Conservation (phyloP, 345 rosid genomes). For the Brassica nigra region DNA sequence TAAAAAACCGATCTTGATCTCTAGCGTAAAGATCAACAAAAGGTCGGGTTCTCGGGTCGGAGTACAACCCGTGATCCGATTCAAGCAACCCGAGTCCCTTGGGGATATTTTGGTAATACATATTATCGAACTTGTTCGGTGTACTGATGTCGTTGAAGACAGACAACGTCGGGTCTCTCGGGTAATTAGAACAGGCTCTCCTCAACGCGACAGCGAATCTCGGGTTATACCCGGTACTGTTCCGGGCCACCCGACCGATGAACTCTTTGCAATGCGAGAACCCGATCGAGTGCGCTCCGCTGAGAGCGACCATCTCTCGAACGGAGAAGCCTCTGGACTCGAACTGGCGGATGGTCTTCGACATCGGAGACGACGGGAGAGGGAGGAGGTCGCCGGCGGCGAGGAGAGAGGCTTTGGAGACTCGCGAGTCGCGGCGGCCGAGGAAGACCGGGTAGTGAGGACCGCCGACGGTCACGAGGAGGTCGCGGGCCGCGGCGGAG, state of each 20-base stretch:
- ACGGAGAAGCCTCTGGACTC: constrained; percentile 56
- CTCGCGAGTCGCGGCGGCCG: constrained; percentile 69
- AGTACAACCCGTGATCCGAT: constrained; percentile 70
- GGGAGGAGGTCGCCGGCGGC: constrained; percentile 55
- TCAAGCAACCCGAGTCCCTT: constrained; percentile 76
- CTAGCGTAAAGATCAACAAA: constrained; percentile 73
- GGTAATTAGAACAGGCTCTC: constrained; percentile 63
- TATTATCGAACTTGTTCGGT: constrained; percentile 85
- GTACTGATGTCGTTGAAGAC: constrained; percentile 79
- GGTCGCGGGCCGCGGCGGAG: constrained; percentile 79
- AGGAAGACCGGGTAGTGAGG: constrained; percentile 67
- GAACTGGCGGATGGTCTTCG: constrained; percentile 55
- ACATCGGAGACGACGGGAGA: constrained; percentile 57
- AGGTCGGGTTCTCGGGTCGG: constrained; percentile 59
- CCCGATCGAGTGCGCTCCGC: constrained; percentile 92
- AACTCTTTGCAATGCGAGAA: constrained; percentile 95
- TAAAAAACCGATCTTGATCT: constrained; percentile 63
- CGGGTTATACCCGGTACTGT: constrained; percentile 62
- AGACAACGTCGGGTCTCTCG: constrained; percentile 63
- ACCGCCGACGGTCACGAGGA: constrained; percentile 64
- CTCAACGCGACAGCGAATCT: constrained; percentile 67
- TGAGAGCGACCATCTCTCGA: constrained; percentile 84
- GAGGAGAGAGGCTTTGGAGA: constrained; percentile 51
- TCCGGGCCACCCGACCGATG: constrained; percentile 37
- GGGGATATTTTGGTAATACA: constrained; percentile 72